These are phyloP conservation scores for Mortierella sp. DNA, from an alignment of 371 early-diverging fungal genomes.

Conservation along the genomic window DNA sequence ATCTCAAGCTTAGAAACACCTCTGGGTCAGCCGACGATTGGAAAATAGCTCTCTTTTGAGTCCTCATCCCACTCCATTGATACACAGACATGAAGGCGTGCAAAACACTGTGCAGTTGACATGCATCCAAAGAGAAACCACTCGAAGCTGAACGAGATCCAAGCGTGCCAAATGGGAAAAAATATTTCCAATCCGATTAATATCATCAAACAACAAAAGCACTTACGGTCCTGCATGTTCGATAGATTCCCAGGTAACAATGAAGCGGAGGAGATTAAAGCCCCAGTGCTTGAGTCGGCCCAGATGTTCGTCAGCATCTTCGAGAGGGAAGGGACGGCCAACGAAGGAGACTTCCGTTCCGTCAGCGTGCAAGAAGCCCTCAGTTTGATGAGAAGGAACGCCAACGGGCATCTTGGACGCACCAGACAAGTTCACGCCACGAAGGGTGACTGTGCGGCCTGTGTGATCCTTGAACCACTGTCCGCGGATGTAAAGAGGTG, in stretches of 20 bases:
- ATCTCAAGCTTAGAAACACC: neutral
- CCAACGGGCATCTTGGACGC: slow-evolving; percentile 73
- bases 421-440: slow-evolving; percentile 79
- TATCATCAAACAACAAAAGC: slow-evolving; percentile 2
- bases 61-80: neutral
- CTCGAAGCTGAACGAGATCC: neutral
- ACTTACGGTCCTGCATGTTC: slow-evolving; percentile 86
- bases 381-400: slow-evolving; percentile 64
- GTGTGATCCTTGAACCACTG: slow-evolving; percentile 76
- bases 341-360: slow-evolving; percentile 72
- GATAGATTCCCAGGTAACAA: slow-evolving; percentile 91
- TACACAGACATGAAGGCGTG: neutral
- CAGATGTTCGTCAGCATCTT: slow-evolving; percentile 89
- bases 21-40: neutral
- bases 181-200: slow-evolving; percentile 1
- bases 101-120: neutral
- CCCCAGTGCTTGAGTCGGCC: slow-evolving; percentile 82
- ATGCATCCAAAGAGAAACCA: neutral
- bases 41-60: neutral
- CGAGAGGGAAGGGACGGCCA: slow-evolving; percentile 85
- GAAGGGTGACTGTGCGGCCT: slow-evolving; percentile 69
- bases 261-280: slow-evolving; percentile 82
- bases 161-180: slow-evolving; percentile 2
- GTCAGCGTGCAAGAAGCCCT: slow-evolving; percentile 70
- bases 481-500: slow-evolving; percentile 66